Conservation (phyloP, 2,329 filamentous ascomycete genomes). For the Orbilia brochopaga region DNA sequence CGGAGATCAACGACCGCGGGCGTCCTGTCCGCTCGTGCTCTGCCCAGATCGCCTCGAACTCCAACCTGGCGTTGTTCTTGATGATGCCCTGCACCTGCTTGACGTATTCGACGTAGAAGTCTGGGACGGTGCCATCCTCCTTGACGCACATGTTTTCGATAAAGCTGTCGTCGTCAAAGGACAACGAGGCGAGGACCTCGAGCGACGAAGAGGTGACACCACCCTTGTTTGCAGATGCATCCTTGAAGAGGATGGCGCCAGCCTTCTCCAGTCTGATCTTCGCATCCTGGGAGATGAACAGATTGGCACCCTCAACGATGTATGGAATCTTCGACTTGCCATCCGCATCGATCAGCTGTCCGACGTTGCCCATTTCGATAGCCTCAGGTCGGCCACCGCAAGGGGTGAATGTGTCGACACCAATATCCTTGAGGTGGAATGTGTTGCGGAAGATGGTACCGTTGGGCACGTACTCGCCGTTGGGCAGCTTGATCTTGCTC, state of each 20-base stretch:
- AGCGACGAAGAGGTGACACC: constrained; percentile 97
- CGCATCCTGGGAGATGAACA: constrained; percentile 98
- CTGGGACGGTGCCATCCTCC: constrained; percentile 76
- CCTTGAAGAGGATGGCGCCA: constrained; percentile 95
- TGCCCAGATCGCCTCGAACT: constrained; percentile 98
- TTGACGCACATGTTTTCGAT: constrained; percentile 88
- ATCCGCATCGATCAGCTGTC: constrained; percentile 80
- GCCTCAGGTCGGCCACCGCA: constrained; percentile 96
- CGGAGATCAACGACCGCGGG: constrained; percentile 83
- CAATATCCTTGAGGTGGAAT: constrained; percentile 82
- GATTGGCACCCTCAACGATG: constrained; percentile 95
- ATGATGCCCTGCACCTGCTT: constrained; percentile 89
- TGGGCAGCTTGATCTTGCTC: constrained; percentile 83
- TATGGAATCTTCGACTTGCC: constrained; percentile 88
- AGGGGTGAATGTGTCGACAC: constrained; percentile 89
- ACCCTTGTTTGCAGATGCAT: constrained; percentile 97
- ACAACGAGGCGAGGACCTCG: constrained; percentile 90
- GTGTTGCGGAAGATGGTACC: constrained; percentile 97
- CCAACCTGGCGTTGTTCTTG: constrained; percentile 84
- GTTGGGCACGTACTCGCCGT: constrained; percentile 83
- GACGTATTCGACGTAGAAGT: constrained; percentile 93
- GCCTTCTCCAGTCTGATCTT: constrained; percentile 93
- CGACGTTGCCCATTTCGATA: constrained; percentile 87
- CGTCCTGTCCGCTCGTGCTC: constrained; percentile 83
- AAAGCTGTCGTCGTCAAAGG: constrained; percentile 89